A percentile compares a stretch with the other conserved stretches of the same genome.
Evolutionary conservation across 331 rosid species (phyloP).

Genomic region (Cydonia oblonga): DNA sequence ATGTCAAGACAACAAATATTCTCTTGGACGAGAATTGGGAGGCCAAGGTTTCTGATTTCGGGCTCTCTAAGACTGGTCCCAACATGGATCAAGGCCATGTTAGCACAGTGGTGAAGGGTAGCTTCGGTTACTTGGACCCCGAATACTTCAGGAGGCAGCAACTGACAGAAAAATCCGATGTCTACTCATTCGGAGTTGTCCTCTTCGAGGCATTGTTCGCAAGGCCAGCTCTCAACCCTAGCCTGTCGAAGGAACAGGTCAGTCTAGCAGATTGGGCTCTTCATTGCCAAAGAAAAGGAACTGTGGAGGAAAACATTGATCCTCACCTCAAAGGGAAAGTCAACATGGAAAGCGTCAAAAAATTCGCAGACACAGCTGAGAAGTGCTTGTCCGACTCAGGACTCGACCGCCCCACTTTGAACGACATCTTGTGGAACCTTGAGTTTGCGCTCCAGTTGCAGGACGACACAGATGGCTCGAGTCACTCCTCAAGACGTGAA

Average conservation of each 20-base stretch:
- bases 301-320: conserved; percentile 64
- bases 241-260: conserved; percentile 76
- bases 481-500: neutral
- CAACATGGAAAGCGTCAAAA: conserved; percentile 59
- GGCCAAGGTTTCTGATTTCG: conserved; percentile 94
- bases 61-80: conserved; percentile 88
- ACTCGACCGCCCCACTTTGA: conserved; percentile 73
- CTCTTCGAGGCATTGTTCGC: conserved; percentile 77
- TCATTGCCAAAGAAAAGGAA: conserved; percentile 50
- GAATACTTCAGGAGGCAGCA: conserved; percentile 89
- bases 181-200: conserved; percentile 90
- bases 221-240: conserved; percentile 72
- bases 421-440: conserved; percentile 79
- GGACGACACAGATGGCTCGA: conserved; percentile 27
- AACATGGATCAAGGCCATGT: conserved; percentile 60
- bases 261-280: conserved; percentile 93
- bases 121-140: conserved; percentile 91
- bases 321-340: conserved; percentile 61
- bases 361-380: conserved; percentile 73
- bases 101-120: conserved; percentile 97
- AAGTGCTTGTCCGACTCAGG: conserved; percentile 83
- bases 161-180: conserved; percentile 83
- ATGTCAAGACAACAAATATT: conserved; percentile 91
- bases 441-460: conserved; percentile 83
- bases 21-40: conserved; percentile 81